phyloP scores from a whole-genome alignment of 2,329 filamentous ascomycete species.

The Pestalotiopsis sp. region DNA sequence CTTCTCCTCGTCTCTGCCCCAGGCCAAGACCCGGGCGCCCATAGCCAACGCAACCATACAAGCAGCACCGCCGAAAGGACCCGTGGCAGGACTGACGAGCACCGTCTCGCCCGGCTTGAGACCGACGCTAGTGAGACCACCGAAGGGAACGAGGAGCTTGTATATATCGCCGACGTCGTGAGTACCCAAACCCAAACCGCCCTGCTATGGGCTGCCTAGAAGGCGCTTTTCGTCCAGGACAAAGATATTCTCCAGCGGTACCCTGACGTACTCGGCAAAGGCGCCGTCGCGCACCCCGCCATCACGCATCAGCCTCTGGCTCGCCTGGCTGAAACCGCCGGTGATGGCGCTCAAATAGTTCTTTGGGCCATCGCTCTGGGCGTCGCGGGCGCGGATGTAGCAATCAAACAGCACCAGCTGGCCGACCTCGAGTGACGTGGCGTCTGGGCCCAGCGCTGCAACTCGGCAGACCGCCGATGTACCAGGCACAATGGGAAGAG shows the following conservation, averaged over 20 bases:
- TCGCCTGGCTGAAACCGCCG: background rate
- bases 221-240: conserved; percentile 13
- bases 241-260: conserved; percentile 19
- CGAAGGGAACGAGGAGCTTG: conserved; percentile 20
- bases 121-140: conserved; percentile 21
- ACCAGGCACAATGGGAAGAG: conserved; percentile 14
- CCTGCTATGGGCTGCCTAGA: background rate
- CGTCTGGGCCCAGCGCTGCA: conserved; percentile 15
- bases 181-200: conserved; percentile 17
- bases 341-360: background rate
- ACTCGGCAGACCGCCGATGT: conserved; percentile 19
- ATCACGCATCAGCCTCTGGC: background rate
- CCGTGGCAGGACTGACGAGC: conserved; percentile 48
- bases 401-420: conserved; percentile 18
- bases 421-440: conserved; percentile 15
- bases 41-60: conserved; percentile 46
- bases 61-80: conserved; percentile 43
- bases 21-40: conserved; percentile 50
- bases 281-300: conserved; percentile 3
- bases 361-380: background rate
- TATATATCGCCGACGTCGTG: conserved; percentile 18
- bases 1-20: conserved; percentile 41
- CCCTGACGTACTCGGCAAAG: conserved; percentile 18
- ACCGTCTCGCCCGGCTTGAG: conserved; percentile 46
- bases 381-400: conserved; percentile 12